Percentiles rank a stretch among this genome's conserved stretches.
Conservation (phyloP, 441 rosid genomes). For the Syzygium malaccense region DNA sequence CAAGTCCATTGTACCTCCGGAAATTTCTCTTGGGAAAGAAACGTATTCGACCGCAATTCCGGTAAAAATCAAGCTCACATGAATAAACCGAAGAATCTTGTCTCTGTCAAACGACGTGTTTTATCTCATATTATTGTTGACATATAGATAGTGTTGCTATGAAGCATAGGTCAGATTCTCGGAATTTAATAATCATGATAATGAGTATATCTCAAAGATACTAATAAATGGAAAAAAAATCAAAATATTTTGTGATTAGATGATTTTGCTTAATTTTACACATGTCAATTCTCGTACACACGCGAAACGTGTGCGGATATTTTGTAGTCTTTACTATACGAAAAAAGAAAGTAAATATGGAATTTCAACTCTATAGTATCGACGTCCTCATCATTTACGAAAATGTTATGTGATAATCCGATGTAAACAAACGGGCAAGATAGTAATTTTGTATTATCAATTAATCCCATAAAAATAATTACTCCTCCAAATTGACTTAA, state of each 20-base stretch:
- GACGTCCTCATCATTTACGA: not conserved
- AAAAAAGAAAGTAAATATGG: not conserved
- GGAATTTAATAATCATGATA: not conserved
- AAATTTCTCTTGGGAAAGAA: not conserved
- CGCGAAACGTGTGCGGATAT: not conserved
- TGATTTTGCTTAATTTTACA: not conserved
- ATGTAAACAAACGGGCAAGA: not conserved
- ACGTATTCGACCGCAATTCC: not conserved
- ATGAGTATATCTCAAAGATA: not conserved
- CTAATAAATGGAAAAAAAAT: not conserved
- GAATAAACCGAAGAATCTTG: not conserved
- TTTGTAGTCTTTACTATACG: not conserved
- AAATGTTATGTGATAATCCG: not conserved
- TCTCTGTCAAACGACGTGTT: not conserved
- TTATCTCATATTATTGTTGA: not conserved
- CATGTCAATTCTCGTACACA: not conserved
- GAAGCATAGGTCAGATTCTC: not conserved
- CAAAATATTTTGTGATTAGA: not conserved
- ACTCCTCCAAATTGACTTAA: not conserved
- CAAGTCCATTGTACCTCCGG: not conserved
- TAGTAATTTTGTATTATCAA: not conserved
- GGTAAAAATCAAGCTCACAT: not conserved
- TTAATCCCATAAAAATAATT: not conserved
- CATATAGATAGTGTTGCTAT: not conserved
- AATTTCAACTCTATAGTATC: not conserved